Evolutionary conservation across 169 alveolate genomes (phyloP), one percentile per base, ranked within the genome.

Genomic region (Besnoitia besnoiti): DNA sequence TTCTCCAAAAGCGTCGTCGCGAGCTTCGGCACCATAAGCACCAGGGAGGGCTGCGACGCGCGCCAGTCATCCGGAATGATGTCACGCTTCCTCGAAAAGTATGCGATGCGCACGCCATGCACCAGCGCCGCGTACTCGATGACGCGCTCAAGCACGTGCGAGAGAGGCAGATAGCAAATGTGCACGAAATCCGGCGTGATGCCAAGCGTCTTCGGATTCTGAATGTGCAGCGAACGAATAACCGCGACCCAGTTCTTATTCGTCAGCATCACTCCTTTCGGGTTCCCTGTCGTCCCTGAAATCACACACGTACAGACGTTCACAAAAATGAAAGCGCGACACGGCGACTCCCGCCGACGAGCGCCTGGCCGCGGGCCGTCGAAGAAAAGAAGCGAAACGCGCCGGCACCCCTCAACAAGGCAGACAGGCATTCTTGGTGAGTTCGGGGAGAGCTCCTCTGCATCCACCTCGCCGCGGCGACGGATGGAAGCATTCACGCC

Each of bases 261-360:
- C 1, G 99, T 96, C 89, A 98, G 93, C 97, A 98, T 97, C 49
- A 98, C 99, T 44, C 99, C 99, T 95, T 99, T 99, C 30, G 99
- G 99, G 73, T 90, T 92, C 76, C 99, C 99, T 46, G 99, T 99
- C 1, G 99, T 99, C n/a, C 93, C 93, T 90, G 90, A 47, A 42
- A 16, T 8, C 50, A 77, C 35, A 44, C 35, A 77, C n/a, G 93
- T 39, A 51, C 14, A 35, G 89, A 85, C n/a, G n/a, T n/a, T n/a
- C n/a, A 44, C 79, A 49, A 0, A 46, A n/a, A n/a, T 37, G 82
- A 1, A n/a, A 73, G n/a, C n/a, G n/a, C n/a, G n/a, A n/a, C n/a
- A n/a, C n/a, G n/a, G n/a, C n/a, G n/a, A n/a, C n/a, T n/a, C n/a
- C n/a, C n/a, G n/a, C n/a, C n/a, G n/a, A n/a, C n/a, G n/a, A n/a